Conservation (phyloP, 192 early-diverging fungal species). For the Blastocladiella britannica region DNA sequence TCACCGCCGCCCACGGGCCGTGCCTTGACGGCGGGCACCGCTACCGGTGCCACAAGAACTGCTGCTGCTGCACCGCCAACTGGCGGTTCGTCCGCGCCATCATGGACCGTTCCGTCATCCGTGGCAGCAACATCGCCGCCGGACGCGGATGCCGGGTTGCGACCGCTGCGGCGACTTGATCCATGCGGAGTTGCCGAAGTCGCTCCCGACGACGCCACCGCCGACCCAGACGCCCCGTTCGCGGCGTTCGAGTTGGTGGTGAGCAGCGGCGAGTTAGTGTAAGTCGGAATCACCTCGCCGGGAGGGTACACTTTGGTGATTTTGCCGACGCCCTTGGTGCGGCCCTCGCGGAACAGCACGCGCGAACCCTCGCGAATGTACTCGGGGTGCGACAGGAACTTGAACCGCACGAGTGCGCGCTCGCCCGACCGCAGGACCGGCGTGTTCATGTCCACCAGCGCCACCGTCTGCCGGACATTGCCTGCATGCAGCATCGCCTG, state of each 20-base stretch:
- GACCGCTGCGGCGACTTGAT: no score
- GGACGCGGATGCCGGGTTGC: no score
- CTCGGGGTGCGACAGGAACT: constrained; percentile 63
- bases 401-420: constrained; percentile 50
- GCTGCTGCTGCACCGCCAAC: no score
- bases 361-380: constrained; percentile 32
- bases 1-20: no score
- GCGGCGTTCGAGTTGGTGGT: neutral
- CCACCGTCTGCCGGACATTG: constrained; percentile 63
- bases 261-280: no score
- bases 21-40: no score
- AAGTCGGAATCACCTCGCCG: neutral
- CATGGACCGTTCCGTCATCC: no score
- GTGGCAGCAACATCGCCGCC: no score
- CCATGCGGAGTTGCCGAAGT: no score
- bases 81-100: no score
- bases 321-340: constrained; percentile 81
- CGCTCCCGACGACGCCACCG: no score
- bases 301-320: constrained; percentile 14
- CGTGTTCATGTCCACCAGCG: constrained; percentile 49
- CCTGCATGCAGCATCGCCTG: constrained; percentile 93
- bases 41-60: no score
- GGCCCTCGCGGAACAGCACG: constrained; percentile 55
- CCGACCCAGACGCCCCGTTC: neutral
- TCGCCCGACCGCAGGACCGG: constrained; percentile 67